A percentile compares a stretch with the other conserved stretches of the same genome.
Evolutionary conservation across 192 early-diverging fungal species (phyloP).

Genomic region (Gigaspora rosea): DNA sequence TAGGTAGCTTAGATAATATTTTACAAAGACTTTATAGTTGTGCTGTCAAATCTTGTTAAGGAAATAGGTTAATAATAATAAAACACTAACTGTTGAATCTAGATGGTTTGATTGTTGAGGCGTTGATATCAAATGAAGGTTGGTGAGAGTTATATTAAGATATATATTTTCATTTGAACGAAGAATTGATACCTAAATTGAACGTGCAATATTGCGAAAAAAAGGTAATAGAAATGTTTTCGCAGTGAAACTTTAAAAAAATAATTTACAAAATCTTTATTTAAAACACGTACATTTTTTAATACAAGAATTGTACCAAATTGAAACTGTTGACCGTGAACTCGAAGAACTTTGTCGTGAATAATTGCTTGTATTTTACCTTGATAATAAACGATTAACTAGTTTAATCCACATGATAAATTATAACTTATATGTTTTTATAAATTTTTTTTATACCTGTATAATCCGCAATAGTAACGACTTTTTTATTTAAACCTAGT

Average conservation of each 20-base stretch:
- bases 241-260: neutral
- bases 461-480: neutral
- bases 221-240: neutral
- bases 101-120: too few relatives aligned
- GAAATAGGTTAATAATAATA: too few relatives aligned
- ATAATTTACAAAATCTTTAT: neutral
- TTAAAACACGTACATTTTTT: neutral
- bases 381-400: neutral
- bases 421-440: neutral
- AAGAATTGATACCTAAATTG: neutral
- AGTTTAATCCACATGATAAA: neutral
- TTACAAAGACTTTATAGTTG: too few relatives aligned
- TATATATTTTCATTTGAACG: neutral
- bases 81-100: too few relatives aligned
- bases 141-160: neutral
- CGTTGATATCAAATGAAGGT: neutral
- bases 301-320: neutral
- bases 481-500: neutral
- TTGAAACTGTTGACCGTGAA: neutral
- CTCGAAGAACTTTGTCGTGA: neutral
- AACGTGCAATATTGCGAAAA: neutral
- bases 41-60: too few relatives aligned
- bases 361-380: neutral
- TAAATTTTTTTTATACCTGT: neutral
- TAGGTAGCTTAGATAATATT: too few relatives aligned